phyloP scores from a whole-genome alignment of 2,329 filamentous ascomycete species.

The Scytalidium lignicola region DNA sequence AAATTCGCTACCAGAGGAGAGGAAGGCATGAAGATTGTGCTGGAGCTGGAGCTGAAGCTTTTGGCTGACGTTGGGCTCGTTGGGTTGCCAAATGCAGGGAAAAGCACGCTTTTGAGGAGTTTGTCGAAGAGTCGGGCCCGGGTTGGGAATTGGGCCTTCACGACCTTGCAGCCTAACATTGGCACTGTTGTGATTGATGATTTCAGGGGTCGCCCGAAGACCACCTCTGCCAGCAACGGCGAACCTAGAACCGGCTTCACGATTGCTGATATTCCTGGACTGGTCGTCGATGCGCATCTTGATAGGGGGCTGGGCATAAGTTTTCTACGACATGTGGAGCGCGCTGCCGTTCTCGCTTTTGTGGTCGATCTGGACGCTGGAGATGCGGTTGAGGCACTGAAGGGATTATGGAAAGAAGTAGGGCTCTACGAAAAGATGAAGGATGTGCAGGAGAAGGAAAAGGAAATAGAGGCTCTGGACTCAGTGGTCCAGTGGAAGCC shows the following conservation, averaged over 20 bases:
- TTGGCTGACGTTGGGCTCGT: constrained; percentile 93
- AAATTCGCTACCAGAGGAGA: constrained; percentile 88
- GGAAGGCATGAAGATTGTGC: constrained; percentile 66
- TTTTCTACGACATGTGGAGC: constrained; percentile 91
- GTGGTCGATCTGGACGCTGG: constrained; percentile 80
- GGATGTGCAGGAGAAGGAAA: constrained; percentile 68
- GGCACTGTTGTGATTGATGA: constrained; percentile 92
- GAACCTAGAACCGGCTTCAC: constrained; percentile 74
- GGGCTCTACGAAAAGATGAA: constrained; percentile 68
- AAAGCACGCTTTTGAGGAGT: constrained; percentile 84
- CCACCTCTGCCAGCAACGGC: constrained; percentile 37
- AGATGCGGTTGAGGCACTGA: constrained; percentile 72
- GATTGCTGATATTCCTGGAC: constrained; percentile 89
- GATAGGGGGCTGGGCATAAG: constrained; percentile 87
- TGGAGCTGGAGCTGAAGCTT: constrained; percentile 90
- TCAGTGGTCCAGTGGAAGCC: constrained; percentile 55
- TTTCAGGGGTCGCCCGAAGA: constrained; percentile 66
- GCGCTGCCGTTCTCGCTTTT: constrained; percentile 87
- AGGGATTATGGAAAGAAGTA: constrained; percentile 86
- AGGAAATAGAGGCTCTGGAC: constrained; percentile 45
- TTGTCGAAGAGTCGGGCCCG: constrained; percentile 84
- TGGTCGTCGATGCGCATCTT: constrained; percentile 88
- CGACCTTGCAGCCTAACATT: constrained; percentile 89
- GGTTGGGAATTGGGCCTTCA: constrained; percentile 94
- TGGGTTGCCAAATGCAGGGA: constrained; percentile 91